Base-by-base conservation (phyloP, 441 rosid species). In the Bruguiera hainesii region DNA sequence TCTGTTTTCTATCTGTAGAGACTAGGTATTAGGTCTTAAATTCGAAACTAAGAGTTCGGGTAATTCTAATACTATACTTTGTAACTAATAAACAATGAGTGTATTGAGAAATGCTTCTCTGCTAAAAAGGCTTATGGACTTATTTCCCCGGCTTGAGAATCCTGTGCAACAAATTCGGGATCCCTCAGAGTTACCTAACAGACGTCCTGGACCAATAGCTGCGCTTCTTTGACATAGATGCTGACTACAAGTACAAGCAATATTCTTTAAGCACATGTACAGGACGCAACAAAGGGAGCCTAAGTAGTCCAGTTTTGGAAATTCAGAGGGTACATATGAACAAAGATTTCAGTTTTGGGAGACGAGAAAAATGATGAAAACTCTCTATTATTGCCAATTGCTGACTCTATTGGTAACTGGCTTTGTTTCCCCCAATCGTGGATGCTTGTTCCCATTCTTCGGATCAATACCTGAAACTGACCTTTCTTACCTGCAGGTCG, bases 71-170 rank as follows among this genome's bases (percentile, higher is more conserved):
- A 8, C 1, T 35, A 1, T 1, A 6, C 11, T 8, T 35, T 35
- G 1, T 35, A 8, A 2, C 11, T 8, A 35, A 9, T 35, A 35
- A 81, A 71, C 52, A 77, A 82, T 61, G 85, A 68, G 84, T 84
- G 89, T 60, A 93, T 93, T 53, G 85, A 85, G 75, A 90, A 83
- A 73, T 93, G 96, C 26, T 26, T 76, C 83, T 90, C 91, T 81
- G 96, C 95, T 4, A 55, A 69, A 7, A 7, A 89, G 85, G 68
- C 90, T 91, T 65, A 78, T 82, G 84, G 93, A 89, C 59, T 83
- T 88, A 1, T 93, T 89, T 74, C 88, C 91, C 67, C 80, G 72
- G 31, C 63, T 65, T 70, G 84, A 74, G 56, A 81, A 66, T 68
- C 69, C 77, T 5, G 75, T 79, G 69, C 79, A 77, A 72, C 67